Conservation (phyloP, 2,329 filamentous ascomycete genomes). For the Penicillium decumbens region DNA sequence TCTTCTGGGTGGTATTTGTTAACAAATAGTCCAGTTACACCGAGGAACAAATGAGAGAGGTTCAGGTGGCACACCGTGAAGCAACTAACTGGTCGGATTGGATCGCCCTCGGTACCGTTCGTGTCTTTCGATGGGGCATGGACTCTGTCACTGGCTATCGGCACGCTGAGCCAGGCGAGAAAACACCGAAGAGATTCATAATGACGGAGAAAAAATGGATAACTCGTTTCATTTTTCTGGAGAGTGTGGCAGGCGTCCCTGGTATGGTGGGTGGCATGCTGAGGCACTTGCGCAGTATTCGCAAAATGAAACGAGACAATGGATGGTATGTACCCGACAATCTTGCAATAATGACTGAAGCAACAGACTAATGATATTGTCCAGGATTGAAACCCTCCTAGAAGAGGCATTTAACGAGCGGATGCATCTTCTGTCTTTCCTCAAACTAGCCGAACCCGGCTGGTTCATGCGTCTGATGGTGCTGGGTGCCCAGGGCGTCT, state of each 20-base stretch:
- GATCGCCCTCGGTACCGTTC: conserved; percentile 71
- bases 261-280: conserved; percentile 97
- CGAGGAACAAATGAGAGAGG: conserved; percentile 68
- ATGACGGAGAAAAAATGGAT: conserved; percentile 89
- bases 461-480: conserved; percentile 92
- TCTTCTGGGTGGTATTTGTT: conserved; percentile 1
- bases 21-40: conserved; percentile 54
- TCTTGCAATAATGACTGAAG: background rate
- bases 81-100: conserved; percentile 70
- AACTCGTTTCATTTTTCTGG: conserved; percentile 84
- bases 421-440: conserved; percentile 88
- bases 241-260: conserved; percentile 89
- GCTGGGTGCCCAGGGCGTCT: conserved; percentile 86
- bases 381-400: conserved; percentile 80
- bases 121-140: conserved; percentile 71
- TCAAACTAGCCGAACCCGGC: conserved; percentile 82
- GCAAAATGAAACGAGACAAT: conserved; percentile 85
- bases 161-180: conserved; percentile 57
- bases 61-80: conserved; percentile 72
- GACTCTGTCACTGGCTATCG: conserved; percentile 76
- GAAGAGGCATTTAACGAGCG: conserved; percentile 90
- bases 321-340: conserved; percentile 58
- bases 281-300: conserved; percentile 76
- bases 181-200: conserved; percentile 51
- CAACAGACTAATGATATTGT: background rate